phyloP scores from a whole-genome alignment of 1,139 yeast species.

The Suhomyces panamericanus region DNA sequence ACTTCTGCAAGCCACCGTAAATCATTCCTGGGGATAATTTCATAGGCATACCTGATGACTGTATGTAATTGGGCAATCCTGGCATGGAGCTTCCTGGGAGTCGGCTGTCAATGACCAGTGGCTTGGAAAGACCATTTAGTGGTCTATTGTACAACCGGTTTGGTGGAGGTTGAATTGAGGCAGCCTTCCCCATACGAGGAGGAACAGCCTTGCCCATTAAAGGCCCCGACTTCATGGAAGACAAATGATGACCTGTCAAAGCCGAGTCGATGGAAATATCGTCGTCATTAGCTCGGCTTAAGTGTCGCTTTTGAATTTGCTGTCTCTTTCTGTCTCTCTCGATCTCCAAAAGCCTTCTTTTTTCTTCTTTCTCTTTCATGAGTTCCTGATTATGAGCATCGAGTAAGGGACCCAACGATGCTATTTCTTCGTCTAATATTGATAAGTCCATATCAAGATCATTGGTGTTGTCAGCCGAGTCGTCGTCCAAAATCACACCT shows the following conservation, averaged over 20 bases:
- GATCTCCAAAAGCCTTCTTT: conserved; percentile 23
- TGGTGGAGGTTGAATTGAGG: conserved; percentile 50
- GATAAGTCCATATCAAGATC: conserved; percentile 29
- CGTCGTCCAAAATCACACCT: conserved; percentile 32
- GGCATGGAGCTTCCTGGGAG: conserved; percentile 19
- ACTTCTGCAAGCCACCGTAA: conserved; percentile 14
- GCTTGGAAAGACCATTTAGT: conserved; percentile 14
- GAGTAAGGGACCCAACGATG: conserved; percentile 40
- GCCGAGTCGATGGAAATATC: conserved; percentile 5
- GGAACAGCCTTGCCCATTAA: conserved; percentile 42
- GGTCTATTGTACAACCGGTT: conserved; percentile 32
- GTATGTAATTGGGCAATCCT: conserved; percentile 26
- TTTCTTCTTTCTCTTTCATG: conserved; percentile 26
- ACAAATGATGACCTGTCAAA: neutral
- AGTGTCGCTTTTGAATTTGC: conserved; percentile 12
- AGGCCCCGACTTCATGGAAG: conserved; percentile 26
- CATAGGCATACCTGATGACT: conserved; percentile 16
- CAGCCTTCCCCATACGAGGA: conserved; percentile 48
- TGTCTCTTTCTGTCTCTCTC: conserved; percentile 26
- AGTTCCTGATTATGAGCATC: conserved; percentile 37
- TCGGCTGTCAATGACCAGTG: conserved; percentile 21
- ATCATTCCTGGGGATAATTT: conserved; percentile 20
- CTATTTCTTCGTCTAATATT: conserved; percentile 43
- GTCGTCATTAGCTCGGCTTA: conserved; percentile 4
- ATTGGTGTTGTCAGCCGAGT: conserved; percentile 11